phyloP scores from a whole-genome alignment of 2,329 filamentous ascomycete species.

The Metarhizium anisopliae region DNA sequence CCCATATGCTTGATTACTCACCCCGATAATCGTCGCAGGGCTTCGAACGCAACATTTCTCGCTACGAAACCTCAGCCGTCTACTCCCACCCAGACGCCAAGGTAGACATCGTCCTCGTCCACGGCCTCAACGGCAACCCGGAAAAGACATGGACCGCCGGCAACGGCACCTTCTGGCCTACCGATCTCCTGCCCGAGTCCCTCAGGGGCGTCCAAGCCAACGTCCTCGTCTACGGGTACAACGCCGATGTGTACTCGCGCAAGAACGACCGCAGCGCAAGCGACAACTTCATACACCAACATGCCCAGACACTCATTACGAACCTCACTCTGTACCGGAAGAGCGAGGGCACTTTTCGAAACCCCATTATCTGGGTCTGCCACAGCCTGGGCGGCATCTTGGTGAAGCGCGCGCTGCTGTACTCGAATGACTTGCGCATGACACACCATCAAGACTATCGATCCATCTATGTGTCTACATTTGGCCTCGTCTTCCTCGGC shows the following conservation, averaged over 20 bases:
- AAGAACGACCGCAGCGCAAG: conserved; percentile 45
- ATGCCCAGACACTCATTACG: conserved; percentile 60
- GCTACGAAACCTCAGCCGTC: conserved; percentile 50
- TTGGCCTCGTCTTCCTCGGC: conserved; percentile 66
- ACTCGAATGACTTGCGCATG: conserved; percentile 52
- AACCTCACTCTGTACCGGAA: conserved; percentile 55
- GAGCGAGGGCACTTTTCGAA: conserved; percentile 43
- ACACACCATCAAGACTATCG: conserved; percentile 55
- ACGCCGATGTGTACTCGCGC: conserved; percentile 52
- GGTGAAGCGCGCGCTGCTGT: conserved; percentile 60
- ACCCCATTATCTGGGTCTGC: conserved; percentile 67
- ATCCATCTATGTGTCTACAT: conserved; percentile 66
- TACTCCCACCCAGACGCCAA: conserved; percentile 50
- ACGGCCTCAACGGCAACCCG: conserved; percentile 60
- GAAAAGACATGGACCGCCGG: conserved; percentile 51
- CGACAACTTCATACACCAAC: conserved; percentile 59
- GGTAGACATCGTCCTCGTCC: conserved; percentile 60
- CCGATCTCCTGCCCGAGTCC: conserved; percentile 54
- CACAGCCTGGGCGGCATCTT: conserved; percentile 68
- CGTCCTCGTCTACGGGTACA: conserved; percentile 65
- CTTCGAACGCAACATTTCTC: conserved; percentile 24
- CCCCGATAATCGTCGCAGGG: conserved; percentile 23
- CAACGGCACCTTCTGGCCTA: conserved; percentile 59
- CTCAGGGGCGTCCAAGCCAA: conserved; percentile 50
- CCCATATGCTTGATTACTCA: background rate